These are phyloP conservation scores for Biscutella laevigata DNA, from an alignment of 441 rosid genomes.

Conservation along the genomic window DNA sequence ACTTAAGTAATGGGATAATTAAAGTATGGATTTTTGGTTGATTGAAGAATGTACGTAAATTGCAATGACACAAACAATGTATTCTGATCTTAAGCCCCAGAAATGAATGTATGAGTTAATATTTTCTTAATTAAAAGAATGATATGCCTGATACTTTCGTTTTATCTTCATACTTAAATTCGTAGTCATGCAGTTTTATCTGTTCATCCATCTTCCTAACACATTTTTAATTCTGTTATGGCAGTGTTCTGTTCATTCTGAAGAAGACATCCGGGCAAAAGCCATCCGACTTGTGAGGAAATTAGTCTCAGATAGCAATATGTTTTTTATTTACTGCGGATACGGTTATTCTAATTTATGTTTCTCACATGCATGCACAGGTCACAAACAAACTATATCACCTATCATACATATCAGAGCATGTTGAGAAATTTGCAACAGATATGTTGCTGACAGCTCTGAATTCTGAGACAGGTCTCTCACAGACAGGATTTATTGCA, in stretches of 20 bases:
- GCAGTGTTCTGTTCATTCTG: conserved; percentile 97
- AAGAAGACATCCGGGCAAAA: conserved; percentile 91
- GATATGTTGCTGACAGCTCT: conserved; percentile 69
- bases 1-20: no score
- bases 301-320: conserved; percentile 9
- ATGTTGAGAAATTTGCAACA: conserved; percentile 87
- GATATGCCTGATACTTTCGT: no score
- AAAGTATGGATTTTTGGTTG: not conserved
- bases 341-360: conserved; percentile 12
- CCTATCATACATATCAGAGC: conserved; percentile 59
- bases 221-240: conserved; percentile 27
- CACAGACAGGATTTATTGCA: conserved; percentile 39
- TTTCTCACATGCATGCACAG: conserved; percentile 40
- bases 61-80: not conserved
- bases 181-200: not conserved
- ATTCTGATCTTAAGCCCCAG: conserved; percentile 7
- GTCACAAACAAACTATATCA: conserved; percentile 96
- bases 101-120: not conserved
- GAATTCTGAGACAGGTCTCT: conserved; percentile 41
- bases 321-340: conserved; percentile 8
- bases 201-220: conserved; percentile 13
- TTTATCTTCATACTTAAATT: not conserved
- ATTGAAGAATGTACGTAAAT: conserved; percentile 5
- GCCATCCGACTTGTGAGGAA: conserved; percentile 89
- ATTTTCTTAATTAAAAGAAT: conserved; percentile 2